Percentiles rank a stretch among this genome's conserved stretches.
Evolutionary conservation across 345 rosid species (phyloP).

Genomic region (Laguncularia racemosa): DNA sequence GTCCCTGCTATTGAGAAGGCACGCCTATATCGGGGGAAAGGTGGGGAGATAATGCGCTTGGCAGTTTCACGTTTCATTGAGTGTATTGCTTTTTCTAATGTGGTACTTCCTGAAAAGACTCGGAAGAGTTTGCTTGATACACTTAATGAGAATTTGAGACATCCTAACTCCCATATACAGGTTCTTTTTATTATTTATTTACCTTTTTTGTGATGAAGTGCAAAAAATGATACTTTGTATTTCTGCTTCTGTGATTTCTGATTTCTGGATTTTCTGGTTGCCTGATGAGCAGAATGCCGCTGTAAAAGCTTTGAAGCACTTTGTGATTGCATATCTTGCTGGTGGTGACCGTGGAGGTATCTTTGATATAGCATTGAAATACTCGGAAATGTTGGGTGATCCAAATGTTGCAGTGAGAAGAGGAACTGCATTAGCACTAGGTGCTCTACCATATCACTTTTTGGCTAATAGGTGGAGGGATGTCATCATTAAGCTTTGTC

Average conservation of each 20-base stretch:
- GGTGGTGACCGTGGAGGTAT: slow-evolving; percentile 25
- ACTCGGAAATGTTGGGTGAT: slow-evolving; percentile 60
- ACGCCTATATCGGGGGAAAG: slow-evolving; percentile 96
- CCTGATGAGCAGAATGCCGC: slow-evolving; percentile 53
- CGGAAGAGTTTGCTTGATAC: slow-evolving; percentile 61
- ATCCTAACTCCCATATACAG: slow-evolving; percentile 96
- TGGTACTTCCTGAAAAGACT: slow-evolving; percentile 63
- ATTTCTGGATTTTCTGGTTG: slow-evolving; percentile 3
- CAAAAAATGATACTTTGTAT: no score
- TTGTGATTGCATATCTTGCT: slow-evolving; percentile 46
- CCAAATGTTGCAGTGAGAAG: slow-evolving; percentile 85
- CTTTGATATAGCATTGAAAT: slow-evolving; percentile 41
- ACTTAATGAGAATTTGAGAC: slow-evolving; percentile 78
- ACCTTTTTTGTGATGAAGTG: no score
- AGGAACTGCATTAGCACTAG: slow-evolving; percentile 83
- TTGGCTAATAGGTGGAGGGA: slow-evolving; percentile 60
- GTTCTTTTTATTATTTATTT: no score
- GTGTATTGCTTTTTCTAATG: slow-evolving; percentile 56
- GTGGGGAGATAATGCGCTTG: slow-evolving; percentile 97
- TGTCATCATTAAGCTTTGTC: slow-evolving; percentile 63
- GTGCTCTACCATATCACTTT: slow-evolving; percentile 66
- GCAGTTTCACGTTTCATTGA: slow-evolving; percentile 93
- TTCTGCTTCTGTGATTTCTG: slow-evolving; percentile 1
- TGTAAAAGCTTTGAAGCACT: slow-evolving; percentile 64
- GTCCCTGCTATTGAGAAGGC: slow-evolving; percentile 94